Conservation (phyloP, 768 basidiomycete species). For the Neoboletus magnificus region DNA sequence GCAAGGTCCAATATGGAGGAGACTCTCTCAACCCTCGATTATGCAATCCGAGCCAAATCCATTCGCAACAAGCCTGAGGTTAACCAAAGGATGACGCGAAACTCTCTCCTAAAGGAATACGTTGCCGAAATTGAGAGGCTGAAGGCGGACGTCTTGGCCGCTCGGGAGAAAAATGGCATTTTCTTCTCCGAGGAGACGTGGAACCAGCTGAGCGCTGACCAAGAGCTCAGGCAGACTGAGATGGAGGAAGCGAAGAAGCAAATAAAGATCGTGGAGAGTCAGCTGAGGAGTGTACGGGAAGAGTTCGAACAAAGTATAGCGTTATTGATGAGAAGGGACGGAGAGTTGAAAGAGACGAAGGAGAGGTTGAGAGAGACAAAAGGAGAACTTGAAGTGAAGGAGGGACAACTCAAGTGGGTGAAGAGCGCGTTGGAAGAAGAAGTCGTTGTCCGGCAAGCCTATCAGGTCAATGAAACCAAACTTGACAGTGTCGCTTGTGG, state of each 20-base stretch:
- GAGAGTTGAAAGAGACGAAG: conserved; percentile 65
- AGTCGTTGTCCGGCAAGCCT: conserved; percentile 68
- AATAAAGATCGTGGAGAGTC: conserved; percentile 78
- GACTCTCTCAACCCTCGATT: conserved; percentile 95
- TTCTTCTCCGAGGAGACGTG: conserved; percentile 91
- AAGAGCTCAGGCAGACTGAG: conserved; percentile 73
- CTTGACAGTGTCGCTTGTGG: conserved; percentile 71
- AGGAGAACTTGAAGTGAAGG: conserved; percentile 48
- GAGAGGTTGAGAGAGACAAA: conserved; percentile 53
- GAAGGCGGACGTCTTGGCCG: conserved; percentile 85
- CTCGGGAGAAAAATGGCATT: conserved; percentile 94
- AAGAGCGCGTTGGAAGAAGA: conserved; percentile 75
- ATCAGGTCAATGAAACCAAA: conserved; percentile 66
- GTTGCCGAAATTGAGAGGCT: conserved; percentile 90
- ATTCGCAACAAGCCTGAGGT: conserved; percentile 95
- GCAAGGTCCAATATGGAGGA: conserved; percentile 94
- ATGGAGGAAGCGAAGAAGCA: conserved; percentile 80
- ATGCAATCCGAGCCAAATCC: conserved; percentile 91
- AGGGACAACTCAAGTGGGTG: conserved; percentile 55
- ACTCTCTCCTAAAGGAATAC: conserved; percentile 90
- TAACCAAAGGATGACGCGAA: conserved; percentile 91
- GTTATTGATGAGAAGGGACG: conserved; percentile 68
- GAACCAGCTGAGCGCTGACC: conserved; percentile 75
- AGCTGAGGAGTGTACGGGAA: conserved; percentile 74
- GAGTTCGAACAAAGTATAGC: conserved; percentile 91